A percentile compares a stretch with the other conserved stretches of the same genome.
phyloP scores from a whole-genome alignment of 2,329 filamentous ascomycete species.

The Colletotrichum somersetense region DNA sequence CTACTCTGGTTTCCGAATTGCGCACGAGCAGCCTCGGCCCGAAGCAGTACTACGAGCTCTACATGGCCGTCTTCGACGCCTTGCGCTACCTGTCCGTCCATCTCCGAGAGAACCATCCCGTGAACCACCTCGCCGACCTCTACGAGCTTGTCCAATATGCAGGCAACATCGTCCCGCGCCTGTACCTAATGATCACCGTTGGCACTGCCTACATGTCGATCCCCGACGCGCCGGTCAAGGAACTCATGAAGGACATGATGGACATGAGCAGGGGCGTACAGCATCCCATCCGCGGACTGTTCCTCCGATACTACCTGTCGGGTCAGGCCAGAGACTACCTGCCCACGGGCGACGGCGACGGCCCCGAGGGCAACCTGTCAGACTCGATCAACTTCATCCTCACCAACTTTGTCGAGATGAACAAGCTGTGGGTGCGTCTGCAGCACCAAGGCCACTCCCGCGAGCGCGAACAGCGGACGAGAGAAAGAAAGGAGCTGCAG shows the following conservation, averaged over 20 bases:
- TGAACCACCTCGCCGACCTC: slow-evolving; percentile 96
- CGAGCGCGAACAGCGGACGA: slow-evolving; percentile 91
- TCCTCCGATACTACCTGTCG: slow-evolving; percentile 94
- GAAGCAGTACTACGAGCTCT: slow-evolving; percentile 99
- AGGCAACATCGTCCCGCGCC: slow-evolving; percentile 94
- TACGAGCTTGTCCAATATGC: slow-evolving; percentile 99
- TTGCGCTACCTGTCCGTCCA: slow-evolving; percentile 96
- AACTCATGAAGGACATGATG: slow-evolving; percentile 99
- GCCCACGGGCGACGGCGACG: slow-evolving; percentile 84
- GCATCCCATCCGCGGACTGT: slow-evolving; percentile 94
- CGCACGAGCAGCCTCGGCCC: slow-evolving; percentile 97
- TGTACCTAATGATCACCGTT: slow-evolving; percentile 99
- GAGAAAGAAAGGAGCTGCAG: slow-evolving; percentile 95
- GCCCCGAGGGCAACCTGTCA: slow-evolving; percentile 93
- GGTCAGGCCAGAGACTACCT: slow-evolving; percentile 93
- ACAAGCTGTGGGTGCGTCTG: slow-evolving; percentile 97
- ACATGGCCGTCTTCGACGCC: slow-evolving; percentile 99
- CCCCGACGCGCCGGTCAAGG: slow-evolving; percentile 97
- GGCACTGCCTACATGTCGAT: slow-evolving; percentile 99
- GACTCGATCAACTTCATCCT: slow-evolving; percentile 98
- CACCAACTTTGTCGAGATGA: slow-evolving; percentile 99
- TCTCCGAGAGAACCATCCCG: slow-evolving; percentile 95
- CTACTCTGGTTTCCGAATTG: slow-evolving; percentile 97
- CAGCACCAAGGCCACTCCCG: slow-evolving; percentile 98
- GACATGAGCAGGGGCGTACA: slow-evolving; percentile 99